Conservation (phyloP, 768 basidiomycete species). For the Kondoa subrosea region DNA sequence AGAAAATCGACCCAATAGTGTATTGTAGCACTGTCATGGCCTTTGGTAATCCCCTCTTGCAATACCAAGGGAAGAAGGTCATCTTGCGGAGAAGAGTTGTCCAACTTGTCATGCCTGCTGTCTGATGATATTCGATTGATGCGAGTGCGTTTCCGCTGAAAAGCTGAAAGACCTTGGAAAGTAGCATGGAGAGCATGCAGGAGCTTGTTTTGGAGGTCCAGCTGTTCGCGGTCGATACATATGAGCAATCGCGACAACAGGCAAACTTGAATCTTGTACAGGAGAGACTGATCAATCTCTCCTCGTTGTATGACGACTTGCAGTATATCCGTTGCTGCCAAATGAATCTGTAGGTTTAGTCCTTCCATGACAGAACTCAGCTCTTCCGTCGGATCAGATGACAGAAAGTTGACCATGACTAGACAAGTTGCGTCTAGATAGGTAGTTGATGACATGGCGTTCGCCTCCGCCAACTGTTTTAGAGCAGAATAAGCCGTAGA, state of each 20-base stretch:
- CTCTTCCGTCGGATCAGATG: slow-evolving; percentile 49
- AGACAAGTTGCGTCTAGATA: slow-evolving; percentile 66
- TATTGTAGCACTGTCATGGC: slow-evolving; percentile 57
- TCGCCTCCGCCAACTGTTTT: background rate
- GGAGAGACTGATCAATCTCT: slow-evolving; percentile 47
- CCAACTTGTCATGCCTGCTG: slow-evolving; percentile 9
- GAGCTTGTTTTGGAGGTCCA: slow-evolving; percentile 83
- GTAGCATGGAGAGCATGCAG: slow-evolving; percentile 64
- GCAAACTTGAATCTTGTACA: slow-evolving; percentile 51
- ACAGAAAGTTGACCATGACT: slow-evolving; percentile 48
- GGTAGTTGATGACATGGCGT: slow-evolving; percentile 15
- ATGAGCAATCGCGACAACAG: slow-evolving; percentile 60
- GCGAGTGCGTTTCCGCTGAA: background rate
- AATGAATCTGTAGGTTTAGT: slow-evolving; percentile 51
- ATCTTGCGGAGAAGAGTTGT: slow-evolving; percentile 33
- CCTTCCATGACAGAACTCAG: slow-evolving; percentile 43
- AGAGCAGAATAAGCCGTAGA: slow-evolving; percentile 43
- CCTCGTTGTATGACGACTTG: slow-evolving; percentile 67
- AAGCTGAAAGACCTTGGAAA: slow-evolving; percentile 40
- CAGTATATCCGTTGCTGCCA: slow-evolving; percentile 58
- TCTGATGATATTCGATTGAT: background rate
- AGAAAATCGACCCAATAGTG: slow-evolving; percentile 97
- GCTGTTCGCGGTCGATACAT: slow-evolving; percentile 48
- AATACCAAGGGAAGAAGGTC: slow-evolving; percentile 60
- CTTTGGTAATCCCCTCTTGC: slow-evolving; percentile 55